A percentile compares a stretch with the other conserved stretches of the same genome.
Evolutionary conservation across 192 early-diverging fungal genomes (phyloP).

Genomic region (Coemansia sp.): DNA sequence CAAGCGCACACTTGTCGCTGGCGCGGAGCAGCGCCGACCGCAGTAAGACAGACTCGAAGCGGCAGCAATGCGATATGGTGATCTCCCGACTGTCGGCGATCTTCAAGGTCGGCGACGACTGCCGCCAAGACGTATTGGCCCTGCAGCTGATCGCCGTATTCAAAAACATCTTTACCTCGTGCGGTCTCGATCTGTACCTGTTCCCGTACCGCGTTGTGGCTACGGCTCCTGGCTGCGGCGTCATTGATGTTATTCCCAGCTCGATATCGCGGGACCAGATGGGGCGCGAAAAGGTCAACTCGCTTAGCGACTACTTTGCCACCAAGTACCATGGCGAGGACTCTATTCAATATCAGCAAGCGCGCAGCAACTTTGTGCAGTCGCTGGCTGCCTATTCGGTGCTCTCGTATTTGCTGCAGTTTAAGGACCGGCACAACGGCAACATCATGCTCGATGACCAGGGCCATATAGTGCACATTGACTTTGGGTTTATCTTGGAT

Average conservation of each 20-base stretch:
- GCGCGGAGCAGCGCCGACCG: background rate
- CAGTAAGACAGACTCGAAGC: background rate
- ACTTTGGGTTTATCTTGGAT: conserved; percentile 99
- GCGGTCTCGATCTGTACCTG: conserved; percentile 93
- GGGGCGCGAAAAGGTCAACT: conserved; percentile 98
- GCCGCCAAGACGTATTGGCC: conserved; percentile 97
- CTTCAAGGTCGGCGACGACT: conserved; percentile 99
- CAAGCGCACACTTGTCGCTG: background rate
- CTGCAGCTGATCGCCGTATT: conserved; percentile 97
- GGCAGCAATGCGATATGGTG: conserved; percentile 4
- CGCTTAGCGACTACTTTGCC: conserved; percentile 94
- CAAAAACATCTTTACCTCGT: conserved; percentile 91
- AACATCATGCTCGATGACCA: conserved; percentile 99
- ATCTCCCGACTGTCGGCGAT: conserved; percentile 84
- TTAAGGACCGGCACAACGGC: conserved; percentile 99
- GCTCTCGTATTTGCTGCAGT: conserved; percentile 92
- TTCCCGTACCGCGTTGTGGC: conserved; percentile 98
- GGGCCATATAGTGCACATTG: conserved; percentile 98
- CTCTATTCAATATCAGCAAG: conserved; percentile 87
- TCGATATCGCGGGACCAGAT: conserved; percentile 98
- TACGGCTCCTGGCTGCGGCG: conserved; percentile 95
- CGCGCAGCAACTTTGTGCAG: conserved; percentile 93
- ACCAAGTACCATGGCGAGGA: conserved; percentile 91
- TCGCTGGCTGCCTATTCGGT: conserved; percentile 95
- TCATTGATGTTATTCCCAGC: conserved; percentile 98